Evolutionary conservation across 2,329 filamentous ascomycete genomes (phyloP).

Genomic region (Hypoxylon sp.): DNA sequence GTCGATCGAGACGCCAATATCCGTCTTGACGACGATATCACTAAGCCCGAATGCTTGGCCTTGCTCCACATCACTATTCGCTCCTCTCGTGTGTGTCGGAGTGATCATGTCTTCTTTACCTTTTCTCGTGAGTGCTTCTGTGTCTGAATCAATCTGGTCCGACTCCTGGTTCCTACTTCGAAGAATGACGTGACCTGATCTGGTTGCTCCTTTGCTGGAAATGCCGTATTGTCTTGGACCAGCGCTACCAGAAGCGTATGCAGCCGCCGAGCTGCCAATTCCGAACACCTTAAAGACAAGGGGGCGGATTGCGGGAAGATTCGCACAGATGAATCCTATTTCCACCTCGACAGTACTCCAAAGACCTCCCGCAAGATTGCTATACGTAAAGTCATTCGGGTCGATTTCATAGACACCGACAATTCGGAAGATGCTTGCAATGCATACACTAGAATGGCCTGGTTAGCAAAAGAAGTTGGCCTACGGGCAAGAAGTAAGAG

Average conservation of each 20-base stretch:
- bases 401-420: conserved; percentile 50
- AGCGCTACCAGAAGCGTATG: conserved; percentile 35
- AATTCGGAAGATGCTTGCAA: conserved; percentile 53
- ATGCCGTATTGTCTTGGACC: conserved; percentile 45
- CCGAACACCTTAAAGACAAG: conserved; percentile 49
- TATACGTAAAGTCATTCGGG: conserved; percentile 49
- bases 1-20: conserved; percentile 50
- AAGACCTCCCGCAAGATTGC: conserved; percentile 50
- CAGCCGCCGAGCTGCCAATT: conserved; percentile 33
- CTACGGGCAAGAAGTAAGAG: neutral
- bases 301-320: conserved; percentile 49
- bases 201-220: conserved; percentile 42
- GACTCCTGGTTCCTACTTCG: conserved; percentile 44
- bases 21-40: conserved; percentile 51
- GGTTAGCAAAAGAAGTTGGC: conserved; percentile 30
- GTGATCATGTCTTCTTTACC: conserved; percentile 35
- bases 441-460: conserved; percentile 42
- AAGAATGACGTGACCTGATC: conserved; percentile 46
- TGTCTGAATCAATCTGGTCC: conserved; percentile 47
- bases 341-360: conserved; percentile 53
- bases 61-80: conserved; percentile 23
- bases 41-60: conserved; percentile 37
- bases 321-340: conserved; percentile 52
- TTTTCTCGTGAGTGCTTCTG: conserved; percentile 47
- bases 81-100: conserved; percentile 33